A percentile compares a stretch with the other conserved stretches of the same genome.
phyloP scores from a whole-genome alignment of 805 yeast species.

The Saturnispora mendoncae region DNA sequence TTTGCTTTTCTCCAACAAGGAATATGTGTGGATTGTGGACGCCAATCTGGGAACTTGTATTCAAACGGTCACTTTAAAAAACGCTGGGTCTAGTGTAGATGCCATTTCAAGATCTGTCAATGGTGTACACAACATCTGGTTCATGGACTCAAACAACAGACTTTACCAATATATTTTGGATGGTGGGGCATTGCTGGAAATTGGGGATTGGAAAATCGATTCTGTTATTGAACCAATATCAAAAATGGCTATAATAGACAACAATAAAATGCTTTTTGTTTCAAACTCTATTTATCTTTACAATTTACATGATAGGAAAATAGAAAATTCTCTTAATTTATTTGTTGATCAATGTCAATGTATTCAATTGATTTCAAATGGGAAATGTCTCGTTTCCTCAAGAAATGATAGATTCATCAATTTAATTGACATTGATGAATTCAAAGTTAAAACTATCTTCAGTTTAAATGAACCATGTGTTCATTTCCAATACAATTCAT shows the following conservation, averaged over 20 bases:
- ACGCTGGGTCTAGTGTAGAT: conserved; percentile 1
- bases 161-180: conserved; percentile 10
- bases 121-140: neutral
- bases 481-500: conserved; percentile 28
- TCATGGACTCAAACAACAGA: conserved; percentile 12
- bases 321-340: conserved; percentile 12
- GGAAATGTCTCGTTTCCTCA: conserved; percentile 40
- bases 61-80: neutral
- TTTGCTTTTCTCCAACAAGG: conserved; percentile 3
- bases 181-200: conserved; percentile 3
- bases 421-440: conserved; percentile 43
- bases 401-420: conserved; percentile 75
- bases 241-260: conserved; percentile 1
- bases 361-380: conserved; percentile 7
- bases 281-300: conserved; percentile 15
- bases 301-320: conserved; percentile 7
- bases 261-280: conserved; percentile 7
- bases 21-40: conserved; percentile 4
- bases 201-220: conserved; percentile 9
- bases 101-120: neutral
- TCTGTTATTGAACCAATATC: conserved; percentile 12
- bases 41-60: conserved; percentile 1
- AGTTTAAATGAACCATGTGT: conserved; percentile 60
- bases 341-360: conserved; percentile 13
- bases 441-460: conserved; percentile 45